Conservation (phyloP, 1,284 basidiomycete genomes). For the Microbotryum saponariae region DNA sequence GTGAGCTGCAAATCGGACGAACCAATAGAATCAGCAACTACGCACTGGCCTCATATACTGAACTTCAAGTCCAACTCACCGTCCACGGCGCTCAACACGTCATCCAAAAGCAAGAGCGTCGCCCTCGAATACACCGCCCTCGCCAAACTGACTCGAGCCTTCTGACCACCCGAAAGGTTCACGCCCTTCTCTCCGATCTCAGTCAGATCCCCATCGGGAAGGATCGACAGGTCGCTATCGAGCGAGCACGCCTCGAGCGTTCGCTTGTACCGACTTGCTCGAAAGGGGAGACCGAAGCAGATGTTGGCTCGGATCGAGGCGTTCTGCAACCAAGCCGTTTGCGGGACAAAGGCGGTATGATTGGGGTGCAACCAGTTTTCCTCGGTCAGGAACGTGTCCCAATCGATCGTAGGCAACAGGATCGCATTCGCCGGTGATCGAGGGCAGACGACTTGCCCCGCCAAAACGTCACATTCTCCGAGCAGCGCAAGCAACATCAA, state of each 20-base stretch:
- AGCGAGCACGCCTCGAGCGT: conserved; percentile 70
- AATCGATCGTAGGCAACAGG: conserved; percentile 43
- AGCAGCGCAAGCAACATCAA: conserved; percentile 72
- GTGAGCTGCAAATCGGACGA: too few species aligned
- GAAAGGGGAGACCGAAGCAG: conserved; percentile 74
- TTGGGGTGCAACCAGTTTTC: conserved; percentile 69
- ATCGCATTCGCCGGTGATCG: conserved; percentile 73
- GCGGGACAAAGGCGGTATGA: conserved; percentile 86
- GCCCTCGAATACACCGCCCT: conserved; percentile 91
- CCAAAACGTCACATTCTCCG: conserved; percentile 77
- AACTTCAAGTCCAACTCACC: conserved; percentile 37
- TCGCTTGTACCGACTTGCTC: conserved; percentile 65
- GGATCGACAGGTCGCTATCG: conserved; percentile 70
- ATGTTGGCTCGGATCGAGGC: conserved; percentile 93
- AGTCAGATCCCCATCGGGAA: conserved; percentile 89
- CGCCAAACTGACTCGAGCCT: conserved; percentile 82
- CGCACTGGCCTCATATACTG: too few species aligned
- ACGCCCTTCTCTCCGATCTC: conserved; percentile 71
- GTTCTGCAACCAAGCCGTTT: conserved; percentile 79
- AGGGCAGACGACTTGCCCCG: conserved; percentile 71
- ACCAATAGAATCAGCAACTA: not conserved
- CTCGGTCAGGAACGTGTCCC: conserved; percentile 37
- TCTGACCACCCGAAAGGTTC: conserved; percentile 88
- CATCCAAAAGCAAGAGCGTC: conserved; percentile 60
- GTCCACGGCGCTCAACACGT: conserved; percentile 55